A percentile compares a stretch with the other conserved stretches of the same genome.
Conservation (phyloP, 805 yeast species). For the Kodamaea neixiangensis region DNA sequence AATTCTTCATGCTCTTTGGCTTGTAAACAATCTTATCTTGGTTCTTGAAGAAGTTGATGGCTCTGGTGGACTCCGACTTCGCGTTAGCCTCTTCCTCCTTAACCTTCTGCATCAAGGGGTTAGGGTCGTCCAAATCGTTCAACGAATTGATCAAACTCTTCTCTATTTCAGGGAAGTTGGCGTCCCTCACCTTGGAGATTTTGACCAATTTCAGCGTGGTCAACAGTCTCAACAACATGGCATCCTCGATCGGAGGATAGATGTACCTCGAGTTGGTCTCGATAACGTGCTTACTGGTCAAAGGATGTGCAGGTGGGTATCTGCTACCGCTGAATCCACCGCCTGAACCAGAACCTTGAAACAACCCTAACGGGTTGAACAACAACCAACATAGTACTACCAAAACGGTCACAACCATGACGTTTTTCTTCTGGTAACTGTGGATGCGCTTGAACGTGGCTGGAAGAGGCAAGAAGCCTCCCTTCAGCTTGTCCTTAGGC, state of each 20-base stretch:
- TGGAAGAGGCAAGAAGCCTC: slow-evolving; percentile 29
- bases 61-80: slow-evolving; percentile 42
- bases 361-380: slow-evolving; percentile 22
- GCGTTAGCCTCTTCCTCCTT: slow-evolving; percentile 52
- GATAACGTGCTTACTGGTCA: slow-evolving; percentile 34
- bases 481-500: slow-evolving; percentile 26
- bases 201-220: slow-evolving; percentile 54
- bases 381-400: slow-evolving; percentile 22
- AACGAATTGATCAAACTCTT: slow-evolving; percentile 35
- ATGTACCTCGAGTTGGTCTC: slow-evolving; percentile 55
- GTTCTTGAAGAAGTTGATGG: slow-evolving; percentile 59
- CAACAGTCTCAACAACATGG: slow-evolving; percentile 58
- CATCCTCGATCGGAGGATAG: slow-evolving; percentile 76
- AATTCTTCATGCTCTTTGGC: slow-evolving; percentile 36
- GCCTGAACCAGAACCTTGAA: slow-evolving; percentile 10
- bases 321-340: not conserved
- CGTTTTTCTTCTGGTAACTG: slow-evolving; percentile 16
- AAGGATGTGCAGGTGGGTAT: slow-evolving; percentile 37
- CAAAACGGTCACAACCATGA: slow-evolving; percentile 14
- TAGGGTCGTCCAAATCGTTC: slow-evolving; percentile 46
- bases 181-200: slow-evolving; percentile 48
- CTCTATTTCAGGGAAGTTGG: slow-evolving; percentile 41
- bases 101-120: slow-evolving; percentile 32
- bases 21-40: slow-evolving; percentile 61
- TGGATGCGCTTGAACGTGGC: slow-evolving; percentile 25